A percentile compares a stretch with the other conserved stretches of the same genome.
Evolutionary conservation across 441 rosid genomes (phyloP).

Genomic region (Lepidium campestre): DNA sequence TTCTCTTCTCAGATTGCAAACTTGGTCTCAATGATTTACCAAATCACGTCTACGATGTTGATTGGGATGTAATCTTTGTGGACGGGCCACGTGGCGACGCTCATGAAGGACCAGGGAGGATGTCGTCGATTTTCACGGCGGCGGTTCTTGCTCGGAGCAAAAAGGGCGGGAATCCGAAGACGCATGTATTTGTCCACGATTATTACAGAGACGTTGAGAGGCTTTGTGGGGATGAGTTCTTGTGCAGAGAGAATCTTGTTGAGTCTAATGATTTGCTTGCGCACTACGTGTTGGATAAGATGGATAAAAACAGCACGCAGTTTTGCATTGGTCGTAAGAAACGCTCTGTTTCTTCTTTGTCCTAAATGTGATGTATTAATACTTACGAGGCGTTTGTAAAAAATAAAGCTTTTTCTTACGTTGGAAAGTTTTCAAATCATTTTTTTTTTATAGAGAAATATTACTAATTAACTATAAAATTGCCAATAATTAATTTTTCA

Average conservation of each 20-base stretch:
- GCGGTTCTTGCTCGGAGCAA: constrained; percentile 87
- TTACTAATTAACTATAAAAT: too few relatives aligned
- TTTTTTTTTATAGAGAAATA: too few relatives aligned
- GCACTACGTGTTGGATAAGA: constrained; percentile 76
- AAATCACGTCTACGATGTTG: constrained; percentile 81
- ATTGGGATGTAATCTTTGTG: constrained; percentile 83
- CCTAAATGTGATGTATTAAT: neutral
- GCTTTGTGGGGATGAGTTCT: constrained; percentile 68
- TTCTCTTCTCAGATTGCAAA: constrained; percentile 81
- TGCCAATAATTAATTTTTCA: too few relatives aligned
- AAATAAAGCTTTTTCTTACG: neutral
- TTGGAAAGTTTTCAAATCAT: neutral
- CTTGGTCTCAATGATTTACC: constrained; percentile 86
- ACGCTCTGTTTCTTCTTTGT: constrained; percentile 23
- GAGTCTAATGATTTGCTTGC: constrained; percentile 63
- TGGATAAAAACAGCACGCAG: constrained; percentile 47
- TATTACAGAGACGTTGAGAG: constrained; percentile 71
- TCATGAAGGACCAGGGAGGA: constrained; percentile 61
- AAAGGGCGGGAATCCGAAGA: constrained; percentile 67
- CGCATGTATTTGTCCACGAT: constrained; percentile 83
- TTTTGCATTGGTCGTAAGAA: constrained; percentile 21
- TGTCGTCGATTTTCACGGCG: constrained; percentile 89
- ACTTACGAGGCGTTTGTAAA: neutral
- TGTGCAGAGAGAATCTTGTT: constrained; percentile 74
- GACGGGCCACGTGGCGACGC: constrained; percentile 88